Percentiles rank a stretch among this genome's conserved stretches.
phyloP scores from a whole-genome alignment of 495 filamentous ascomycete species.

The Podospora conica region DNA sequence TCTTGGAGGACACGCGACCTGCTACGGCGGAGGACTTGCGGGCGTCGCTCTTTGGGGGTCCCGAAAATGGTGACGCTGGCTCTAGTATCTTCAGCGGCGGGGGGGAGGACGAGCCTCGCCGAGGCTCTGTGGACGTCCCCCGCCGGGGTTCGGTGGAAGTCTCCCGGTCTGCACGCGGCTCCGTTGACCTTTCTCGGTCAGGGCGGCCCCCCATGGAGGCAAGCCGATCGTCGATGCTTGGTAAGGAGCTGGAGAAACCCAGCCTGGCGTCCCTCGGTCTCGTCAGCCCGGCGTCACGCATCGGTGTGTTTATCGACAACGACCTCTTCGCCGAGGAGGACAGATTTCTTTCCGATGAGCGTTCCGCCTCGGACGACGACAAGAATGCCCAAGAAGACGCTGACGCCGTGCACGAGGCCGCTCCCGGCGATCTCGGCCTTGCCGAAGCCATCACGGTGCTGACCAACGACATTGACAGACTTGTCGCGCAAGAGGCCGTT shows the following conservation, averaged over 20 bases:
- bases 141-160: conserved; percentile 48
- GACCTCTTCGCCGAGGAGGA: conserved; percentile 91
- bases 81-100: conserved; percentile 44
- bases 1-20: conserved; percentile 65
- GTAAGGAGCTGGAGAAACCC: conserved; percentile 60
- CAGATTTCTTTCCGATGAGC: conserved; percentile 78
- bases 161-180: not conserved
- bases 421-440: conserved; percentile 88
- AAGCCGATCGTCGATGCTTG: conserved; percentile 21
- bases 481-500: conserved; percentile 81
- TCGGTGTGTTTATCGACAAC: conserved; percentile 85
- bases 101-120: conserved; percentile 39
- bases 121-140: conserved; percentile 12
- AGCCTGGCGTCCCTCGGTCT: conserved; percentile 88
- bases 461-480: conserved; percentile 81
- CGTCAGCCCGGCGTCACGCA: conserved; percentile 69
- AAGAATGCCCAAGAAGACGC: conserved; percentile 52
- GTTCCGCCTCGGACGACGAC: conserved; percentile 62
- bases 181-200: conserved; percentile 42
- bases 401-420: conserved; percentile 89
- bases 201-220: conserved; percentile 54
- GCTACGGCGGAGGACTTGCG: conserved; percentile 59
- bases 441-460: conserved; percentile 85
- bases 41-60: conserved; percentile 45
- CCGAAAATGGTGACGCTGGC: conserved; percentile 37